Conservation (phyloP, 805 yeast genomes). For the Limtongia smithiae region DNA sequence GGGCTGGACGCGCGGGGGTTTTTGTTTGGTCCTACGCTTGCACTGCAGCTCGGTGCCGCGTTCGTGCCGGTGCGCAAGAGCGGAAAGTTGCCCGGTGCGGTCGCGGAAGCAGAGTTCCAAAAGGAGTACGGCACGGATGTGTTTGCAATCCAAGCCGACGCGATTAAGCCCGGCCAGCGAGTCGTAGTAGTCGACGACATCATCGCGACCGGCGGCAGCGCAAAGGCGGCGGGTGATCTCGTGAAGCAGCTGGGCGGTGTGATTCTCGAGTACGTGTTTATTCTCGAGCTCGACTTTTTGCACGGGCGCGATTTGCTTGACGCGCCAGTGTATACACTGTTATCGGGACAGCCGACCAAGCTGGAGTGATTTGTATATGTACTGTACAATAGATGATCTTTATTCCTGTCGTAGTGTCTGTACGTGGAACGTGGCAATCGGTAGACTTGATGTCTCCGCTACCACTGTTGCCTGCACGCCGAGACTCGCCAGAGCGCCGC, state of each 20-base stretch:
- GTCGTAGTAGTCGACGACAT: conserved; percentile 92
- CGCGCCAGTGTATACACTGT: conserved; percentile 84
- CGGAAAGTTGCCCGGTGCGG: conserved; percentile 91
- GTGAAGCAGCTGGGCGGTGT: conserved; percentile 64
- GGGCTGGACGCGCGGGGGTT: conserved; percentile 98
- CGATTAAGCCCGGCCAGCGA: conserved; percentile 73
- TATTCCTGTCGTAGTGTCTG: conserved; percentile 44
- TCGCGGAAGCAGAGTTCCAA: conserved; percentile 63
- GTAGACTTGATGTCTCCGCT: conserved; percentile 60
- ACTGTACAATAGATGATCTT: neutral
- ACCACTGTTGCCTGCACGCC: conserved; percentile 64
- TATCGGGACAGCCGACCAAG: conserved; percentile 38
- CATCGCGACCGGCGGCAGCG: conserved; percentile 95
- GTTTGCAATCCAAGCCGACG: conserved; percentile 81
- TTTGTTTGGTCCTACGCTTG: conserved; percentile 92
- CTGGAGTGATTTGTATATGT: conserved; percentile 8
- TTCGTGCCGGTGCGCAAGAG: conserved; percentile 94
- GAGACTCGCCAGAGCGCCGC: conserved; percentile 66
- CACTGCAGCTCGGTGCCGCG: conserved; percentile 82
- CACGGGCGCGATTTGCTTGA: conserved; percentile 85
- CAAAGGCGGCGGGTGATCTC: conserved; percentile 87
- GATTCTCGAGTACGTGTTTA: conserved; percentile 76
- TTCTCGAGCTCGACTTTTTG: conserved; percentile 91
- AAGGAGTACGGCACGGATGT: conserved; percentile 92
- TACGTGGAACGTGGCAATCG: conserved; percentile 69